Evolutionary conservation across 345 rosid genomes (phyloP).

Genomic region (Rhizophora mangle): DNA sequence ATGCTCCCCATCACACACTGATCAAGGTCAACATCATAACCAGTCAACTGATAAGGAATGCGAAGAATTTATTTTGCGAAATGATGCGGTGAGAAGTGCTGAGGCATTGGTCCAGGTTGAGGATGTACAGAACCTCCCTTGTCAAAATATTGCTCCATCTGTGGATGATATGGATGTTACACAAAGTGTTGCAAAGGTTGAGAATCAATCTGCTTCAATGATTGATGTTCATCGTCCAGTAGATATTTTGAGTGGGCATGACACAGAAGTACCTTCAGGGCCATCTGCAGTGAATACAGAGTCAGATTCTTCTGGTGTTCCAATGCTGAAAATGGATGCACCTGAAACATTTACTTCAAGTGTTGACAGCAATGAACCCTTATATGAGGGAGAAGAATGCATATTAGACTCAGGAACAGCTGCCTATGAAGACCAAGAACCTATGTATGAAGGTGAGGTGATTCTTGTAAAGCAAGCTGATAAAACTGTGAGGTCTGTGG

Average conservation of each 20-base stretch:
- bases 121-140: constrained; percentile 25
- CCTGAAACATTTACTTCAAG: constrained; percentile 48
- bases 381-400: constrained; percentile 97
- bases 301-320: constrained; percentile 49
- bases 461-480: constrained; percentile 78
- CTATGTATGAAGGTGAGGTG: constrained; percentile 95
- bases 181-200: constrained; percentile 21
- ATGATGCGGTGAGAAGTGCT: constrained; percentile 26
- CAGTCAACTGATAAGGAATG: constrained; percentile 29
- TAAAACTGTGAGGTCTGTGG: constrained; percentile 43
- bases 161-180: constrained; percentile 23
- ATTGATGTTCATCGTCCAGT: constrained; percentile 32
- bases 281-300: constrained; percentile 36
- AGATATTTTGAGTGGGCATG: constrained; percentile 33
- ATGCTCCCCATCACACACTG: constrained; percentile 26
- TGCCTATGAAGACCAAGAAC: constrained; percentile 61
- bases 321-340: constrained; percentile 45
- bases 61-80: constrained; percentile 20
- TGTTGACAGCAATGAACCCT: constrained; percentile 76
- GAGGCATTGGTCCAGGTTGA: constrained; percentile 32
- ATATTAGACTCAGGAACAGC: constrained; percentile 58
- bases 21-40: constrained; percentile 29
- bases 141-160: constrained; percentile 18
- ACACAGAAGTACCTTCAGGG: constrained; percentile 22
- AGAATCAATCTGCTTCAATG: constrained; percentile 21